These are phyloP conservation scores for Plantago coronopus DNA, from an alignment of 305 asterid genomes.

Conservation along the genomic window DNA sequence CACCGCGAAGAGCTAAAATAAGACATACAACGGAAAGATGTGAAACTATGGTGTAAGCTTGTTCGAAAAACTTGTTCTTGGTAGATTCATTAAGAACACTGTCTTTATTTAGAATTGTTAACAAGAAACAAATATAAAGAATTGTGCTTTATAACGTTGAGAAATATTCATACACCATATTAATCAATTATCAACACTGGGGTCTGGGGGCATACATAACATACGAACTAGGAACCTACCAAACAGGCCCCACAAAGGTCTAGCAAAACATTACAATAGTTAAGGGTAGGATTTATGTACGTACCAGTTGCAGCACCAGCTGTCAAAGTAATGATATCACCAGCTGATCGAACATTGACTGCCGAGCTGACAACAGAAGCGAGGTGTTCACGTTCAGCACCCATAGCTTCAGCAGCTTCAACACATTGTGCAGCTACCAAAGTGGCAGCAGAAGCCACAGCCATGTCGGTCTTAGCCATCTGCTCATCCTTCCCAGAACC, in stretches of 20 bases:
- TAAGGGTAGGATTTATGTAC: not conserved
- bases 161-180: too few species aligned
- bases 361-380: constrained; percentile 89
- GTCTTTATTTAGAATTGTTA: too few species aligned
- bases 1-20: constrained; percentile 72
- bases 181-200: too few species aligned
- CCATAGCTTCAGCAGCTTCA: constrained; percentile 95
- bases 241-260: not conserved
- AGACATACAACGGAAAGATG: too few species aligned
- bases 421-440: constrained; percentile 97
- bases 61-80: too few species aligned
- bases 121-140: too few species aligned
- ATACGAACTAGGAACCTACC: too few species aligned
- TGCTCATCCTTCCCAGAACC: constrained; percentile 68
- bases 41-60: too few species aligned
- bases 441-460: constrained; percentile 93
- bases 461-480: constrained; percentile 87
- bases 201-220: too few species aligned
- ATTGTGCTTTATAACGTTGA: too few species aligned
- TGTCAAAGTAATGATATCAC: constrained; percentile 91
- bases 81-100: too few species aligned
- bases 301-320: constrained; percentile 97
- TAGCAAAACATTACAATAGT: not conserved
- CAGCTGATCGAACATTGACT: constrained; percentile 79
- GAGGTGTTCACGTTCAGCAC: constrained; percentile 87